Evolutionary conservation across 2,329 filamentous ascomycete genomes (phyloP).

Genomic region (Calonectria fujianensis): DNA sequence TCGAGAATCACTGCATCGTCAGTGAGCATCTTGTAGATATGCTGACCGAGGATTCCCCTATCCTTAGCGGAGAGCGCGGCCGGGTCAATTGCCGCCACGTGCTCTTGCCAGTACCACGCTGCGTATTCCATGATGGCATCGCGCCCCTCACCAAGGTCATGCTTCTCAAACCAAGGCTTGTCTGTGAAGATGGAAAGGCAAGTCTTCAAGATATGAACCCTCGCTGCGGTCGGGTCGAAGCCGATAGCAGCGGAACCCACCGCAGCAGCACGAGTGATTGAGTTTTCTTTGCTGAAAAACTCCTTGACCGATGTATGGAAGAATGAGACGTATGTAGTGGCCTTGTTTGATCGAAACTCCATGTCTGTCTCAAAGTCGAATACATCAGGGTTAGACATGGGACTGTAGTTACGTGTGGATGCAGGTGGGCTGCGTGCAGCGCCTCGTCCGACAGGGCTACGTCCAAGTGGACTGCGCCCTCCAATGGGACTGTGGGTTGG

Average conservation of each 20-base stretch:
- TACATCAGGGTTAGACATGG: slow-evolving; percentile 56
- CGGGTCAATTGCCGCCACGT: slow-evolving; percentile 60
- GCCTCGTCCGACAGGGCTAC: slow-evolving; percentile 28
- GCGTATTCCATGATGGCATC: slow-evolving; percentile 63
- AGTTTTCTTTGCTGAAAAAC: slow-evolving; percentile 61
- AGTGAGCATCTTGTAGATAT: slow-evolving; percentile 62
- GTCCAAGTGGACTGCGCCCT: slow-evolving; percentile 32
- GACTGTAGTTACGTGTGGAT: slow-evolving; percentile 50
- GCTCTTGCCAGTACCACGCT: slow-evolving; percentile 68
- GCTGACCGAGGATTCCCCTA: slow-evolving; percentile 59
- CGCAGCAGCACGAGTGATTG: slow-evolving; percentile 45
- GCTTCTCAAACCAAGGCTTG: slow-evolving; percentile 54
- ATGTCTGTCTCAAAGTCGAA: slow-evolving; percentile 59
- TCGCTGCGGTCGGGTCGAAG: slow-evolving; percentile 60
- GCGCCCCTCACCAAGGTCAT: slow-evolving; percentile 54
- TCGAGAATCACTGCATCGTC: slow-evolving; percentile 61
- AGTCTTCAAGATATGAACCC: slow-evolving; percentile 61
- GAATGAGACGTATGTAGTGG: slow-evolving; percentile 62
- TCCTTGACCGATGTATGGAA: slow-evolving; percentile 64
- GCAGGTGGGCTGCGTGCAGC: slow-evolving; percentile 39
- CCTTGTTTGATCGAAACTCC: slow-evolving; percentile 65
- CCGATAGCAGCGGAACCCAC: slow-evolving; percentile 54
- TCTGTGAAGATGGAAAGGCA: slow-evolving; percentile 65
- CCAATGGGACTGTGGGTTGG: slow-evolving; percentile 40
- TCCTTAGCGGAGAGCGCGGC: slow-evolving; percentile 51